phyloP scores from a whole-genome alignment of 2,329 filamentous ascomycete genomes.

The Mycogone perniciosa region DNA sequence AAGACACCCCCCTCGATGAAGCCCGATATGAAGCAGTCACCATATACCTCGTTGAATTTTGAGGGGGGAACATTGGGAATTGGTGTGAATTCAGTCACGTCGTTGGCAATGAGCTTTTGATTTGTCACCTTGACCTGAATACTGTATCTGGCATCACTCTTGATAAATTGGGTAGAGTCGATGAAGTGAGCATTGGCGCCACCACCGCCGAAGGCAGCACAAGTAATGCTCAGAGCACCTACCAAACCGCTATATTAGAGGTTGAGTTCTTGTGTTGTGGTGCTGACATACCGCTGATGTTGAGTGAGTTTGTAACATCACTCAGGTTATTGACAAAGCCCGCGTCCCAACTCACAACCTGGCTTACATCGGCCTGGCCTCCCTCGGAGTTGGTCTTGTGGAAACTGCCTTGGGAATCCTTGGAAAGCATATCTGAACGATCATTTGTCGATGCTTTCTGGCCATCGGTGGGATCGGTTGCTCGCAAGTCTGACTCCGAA shows the following conservation, averaged over 20 bases:
- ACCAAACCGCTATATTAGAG: too few species aligned
- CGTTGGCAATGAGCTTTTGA: background rate
- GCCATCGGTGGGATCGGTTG: too few species aligned
- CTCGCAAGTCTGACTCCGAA: too few species aligned
- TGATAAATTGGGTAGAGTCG: background rate
- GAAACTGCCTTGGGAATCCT: too few species aligned
- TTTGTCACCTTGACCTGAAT: background rate
- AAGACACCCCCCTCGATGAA: conserved; percentile 14
- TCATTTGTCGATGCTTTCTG: too few species aligned
- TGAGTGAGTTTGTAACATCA: background rate
- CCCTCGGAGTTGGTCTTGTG: background rate
- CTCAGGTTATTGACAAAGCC: background rate
- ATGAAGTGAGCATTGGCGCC: background rate
- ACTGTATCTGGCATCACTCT: background rate
- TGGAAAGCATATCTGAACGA: too few species aligned
- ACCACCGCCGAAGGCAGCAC: background rate
- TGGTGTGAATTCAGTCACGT: background rate
- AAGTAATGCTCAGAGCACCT: background rate
- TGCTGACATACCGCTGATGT: background rate
- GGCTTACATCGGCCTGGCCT: background rate
- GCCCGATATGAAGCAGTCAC: conserved; percentile 17
- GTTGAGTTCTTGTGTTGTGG: too few species aligned
- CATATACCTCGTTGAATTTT: conserved; percentile 15
- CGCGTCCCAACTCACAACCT: background rate
- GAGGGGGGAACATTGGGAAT: conserved; percentile 1